Percentiles rank a stretch among this genome's conserved stretches.
These are phyloP conservation scores for Aspergillus puulaauensis DNA, from an alignment of 2,329 filamentous ascomycete genomes.

Conservation along the genomic window DNA sequence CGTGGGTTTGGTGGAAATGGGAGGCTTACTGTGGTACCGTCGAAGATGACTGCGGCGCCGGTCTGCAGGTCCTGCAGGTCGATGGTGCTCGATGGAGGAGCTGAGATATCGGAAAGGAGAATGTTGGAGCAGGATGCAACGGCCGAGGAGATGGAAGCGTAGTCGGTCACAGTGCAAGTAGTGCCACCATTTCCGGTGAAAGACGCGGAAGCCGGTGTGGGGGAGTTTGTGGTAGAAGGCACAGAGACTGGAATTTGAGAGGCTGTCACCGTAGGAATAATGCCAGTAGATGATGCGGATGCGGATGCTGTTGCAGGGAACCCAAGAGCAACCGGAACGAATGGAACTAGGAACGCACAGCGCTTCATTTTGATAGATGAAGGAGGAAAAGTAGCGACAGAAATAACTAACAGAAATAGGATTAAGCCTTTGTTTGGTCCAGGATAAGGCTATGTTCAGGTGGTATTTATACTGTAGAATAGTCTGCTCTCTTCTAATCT, in stretches of 20 bases:
- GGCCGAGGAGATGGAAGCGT: constrained; percentile 35
- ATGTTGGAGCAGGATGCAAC: constrained; percentile 45
- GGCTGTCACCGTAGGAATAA: neutral
- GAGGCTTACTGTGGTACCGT: constrained; percentile 32
- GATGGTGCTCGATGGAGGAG: constrained; percentile 40
- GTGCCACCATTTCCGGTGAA: constrained; percentile 16
- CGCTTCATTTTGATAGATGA: constrained; percentile 19
- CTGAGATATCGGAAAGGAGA: constrained; percentile 40
- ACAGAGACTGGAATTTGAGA: neutral
- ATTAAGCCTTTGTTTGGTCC: no score
- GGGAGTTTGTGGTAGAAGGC: neutral
- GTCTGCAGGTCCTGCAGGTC: constrained; percentile 41
- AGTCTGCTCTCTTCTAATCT: neutral
- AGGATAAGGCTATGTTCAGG: no score
- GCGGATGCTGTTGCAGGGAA: no score
- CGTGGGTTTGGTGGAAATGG: neutral
- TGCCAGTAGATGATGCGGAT: neutral
- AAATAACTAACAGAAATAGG: neutral
- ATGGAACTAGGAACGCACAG: constrained; percentile 24
- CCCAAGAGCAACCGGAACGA: constrained; percentile 20
- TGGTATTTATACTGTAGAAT: neutral
- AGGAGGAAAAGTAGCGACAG: neutral
- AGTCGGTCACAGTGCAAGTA: constrained; percentile 27
- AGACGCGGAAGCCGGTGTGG: neutral
- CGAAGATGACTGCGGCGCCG: constrained; percentile 45